Conservation (phyloP, 2,329 filamentous ascomycete species). For the Fusarium sp. region DNA sequence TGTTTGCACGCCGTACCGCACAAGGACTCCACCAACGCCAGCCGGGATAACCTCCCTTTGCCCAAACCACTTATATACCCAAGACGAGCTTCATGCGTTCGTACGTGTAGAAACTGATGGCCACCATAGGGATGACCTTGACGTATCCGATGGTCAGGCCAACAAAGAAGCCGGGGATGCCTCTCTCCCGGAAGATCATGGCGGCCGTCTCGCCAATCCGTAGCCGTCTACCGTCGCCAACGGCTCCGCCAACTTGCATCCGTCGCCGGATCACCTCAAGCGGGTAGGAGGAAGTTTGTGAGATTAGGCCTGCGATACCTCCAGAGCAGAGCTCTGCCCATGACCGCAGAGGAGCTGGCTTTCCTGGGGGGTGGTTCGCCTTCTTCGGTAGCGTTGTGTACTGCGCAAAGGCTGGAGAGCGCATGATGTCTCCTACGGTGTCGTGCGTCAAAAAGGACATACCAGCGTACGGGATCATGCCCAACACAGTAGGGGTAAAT, state of each 20-base stretch:
- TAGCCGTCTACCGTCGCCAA: conserved; percentile 87
- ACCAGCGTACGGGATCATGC: conserved; percentile 97
- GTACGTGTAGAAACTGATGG: conserved; percentile 75
- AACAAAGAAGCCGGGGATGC: conserved; percentile 87
- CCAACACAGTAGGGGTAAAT: conserved; percentile 88
- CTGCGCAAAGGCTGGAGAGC: conserved; percentile 72
- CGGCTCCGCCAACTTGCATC: conserved; percentile 96
- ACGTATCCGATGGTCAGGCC: conserved; percentile 94
- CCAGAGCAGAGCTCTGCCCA: conserved; percentile 90
- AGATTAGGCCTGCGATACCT: conserved; percentile 87
- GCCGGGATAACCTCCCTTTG: conserved; percentile 15
- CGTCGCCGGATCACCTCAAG: conserved; percentile 90
- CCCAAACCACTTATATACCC: conserved; percentile 65
- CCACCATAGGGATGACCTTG: conserved; percentile 92
- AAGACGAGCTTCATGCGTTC: conserved; percentile 73
- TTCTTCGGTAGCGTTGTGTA: conserved; percentile 81
- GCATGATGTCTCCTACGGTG: conserved; percentile 85
- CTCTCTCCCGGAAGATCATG: conserved; percentile 81
- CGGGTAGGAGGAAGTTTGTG: conserved; percentile 93
- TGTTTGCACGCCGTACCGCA: conserved; percentile 23
- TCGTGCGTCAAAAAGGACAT: conserved; percentile 97
- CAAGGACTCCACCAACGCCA: conserved; percentile 44
- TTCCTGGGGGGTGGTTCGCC: conserved; percentile 64
- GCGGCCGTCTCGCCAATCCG: conserved; percentile 82
- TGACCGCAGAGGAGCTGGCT: conserved; percentile 79